These are phyloP conservation scores for Aspergillus sergii DNA, from an alignment of 2,329 filamentous ascomycete genomes.

Conservation along the genomic window DNA sequence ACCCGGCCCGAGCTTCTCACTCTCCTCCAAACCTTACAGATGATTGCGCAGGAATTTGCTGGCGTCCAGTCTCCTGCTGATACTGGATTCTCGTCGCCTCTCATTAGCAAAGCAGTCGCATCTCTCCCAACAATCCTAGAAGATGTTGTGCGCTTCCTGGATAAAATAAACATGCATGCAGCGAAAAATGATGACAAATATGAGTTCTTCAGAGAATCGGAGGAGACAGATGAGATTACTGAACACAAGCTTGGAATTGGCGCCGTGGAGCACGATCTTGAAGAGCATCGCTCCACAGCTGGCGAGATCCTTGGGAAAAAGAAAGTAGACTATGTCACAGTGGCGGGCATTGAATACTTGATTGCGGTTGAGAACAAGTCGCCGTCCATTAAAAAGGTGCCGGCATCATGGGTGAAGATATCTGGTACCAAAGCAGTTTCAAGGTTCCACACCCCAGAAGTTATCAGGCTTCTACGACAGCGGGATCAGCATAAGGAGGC, in stretches of 20 bases:
- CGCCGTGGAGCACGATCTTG: slow-evolving; percentile 86
- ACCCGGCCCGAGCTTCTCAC: slow-evolving; percentile 83
- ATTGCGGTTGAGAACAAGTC: slow-evolving; percentile 81
- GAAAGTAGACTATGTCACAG: slow-evolving; percentile 76
- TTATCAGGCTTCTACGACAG: slow-evolving; percentile 78
- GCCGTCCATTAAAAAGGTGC: slow-evolving; percentile 77
- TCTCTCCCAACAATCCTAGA: slow-evolving; percentile 75
- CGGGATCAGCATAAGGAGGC: slow-evolving; percentile 94
- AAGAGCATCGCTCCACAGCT: slow-evolving; percentile 72
- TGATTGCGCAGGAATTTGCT: slow-evolving; percentile 75
- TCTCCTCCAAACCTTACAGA: slow-evolving; percentile 82
- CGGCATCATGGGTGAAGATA: slow-evolving; percentile 92
- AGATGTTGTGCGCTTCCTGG: slow-evolving; percentile 73
- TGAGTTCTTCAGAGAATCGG: slow-evolving; percentile 82
- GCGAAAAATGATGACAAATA: slow-evolving; percentile 91
- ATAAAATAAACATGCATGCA: slow-evolving; percentile 81
- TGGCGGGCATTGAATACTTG: slow-evolving; percentile 89
- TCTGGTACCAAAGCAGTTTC: slow-evolving; percentile 91
- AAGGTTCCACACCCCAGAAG: slow-evolving; percentile 91
- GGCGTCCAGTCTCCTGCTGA: slow-evolving; percentile 66
- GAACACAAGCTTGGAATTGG: slow-evolving; percentile 89
- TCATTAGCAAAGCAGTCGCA: slow-evolving; percentile 72
- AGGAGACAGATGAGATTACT: slow-evolving; percentile 86
- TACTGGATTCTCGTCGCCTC: slow-evolving; percentile 70
- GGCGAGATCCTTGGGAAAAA: slow-evolving; percentile 73